Evolutionary conservation across 495 filamentous ascomycete species (phyloP), one percentile per base, ranked within the genome.

Genomic region (Aspergillus homomorphus): DNA sequence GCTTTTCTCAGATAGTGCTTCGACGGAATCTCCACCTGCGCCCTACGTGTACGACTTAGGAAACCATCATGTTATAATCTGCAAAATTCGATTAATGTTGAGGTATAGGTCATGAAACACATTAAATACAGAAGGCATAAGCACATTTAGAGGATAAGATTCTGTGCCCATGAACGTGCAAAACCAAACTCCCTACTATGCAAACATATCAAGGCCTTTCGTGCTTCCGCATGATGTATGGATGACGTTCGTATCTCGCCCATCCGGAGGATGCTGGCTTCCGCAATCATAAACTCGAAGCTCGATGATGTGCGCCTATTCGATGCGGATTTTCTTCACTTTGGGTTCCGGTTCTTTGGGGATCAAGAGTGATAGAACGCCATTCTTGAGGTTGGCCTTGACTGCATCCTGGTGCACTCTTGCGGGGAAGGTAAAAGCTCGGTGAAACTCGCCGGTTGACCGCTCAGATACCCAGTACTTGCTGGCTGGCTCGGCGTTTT

Each of bases 401-500:
- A 96, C 91, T 15, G 59, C 69, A 46, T 96, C 88, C 62, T 90
- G 85, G 69, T 96, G 85, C 33, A 96, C 82, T 12, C 82, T 80
- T 8, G 69, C 70, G 0, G 90, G 84, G 80, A 98, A 96, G 54
- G 67, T 82, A 79, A 97, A 96, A 23, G 77, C 78, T 54, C 92
- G 84, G 38, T 83, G 78, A 80, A 96, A 98, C 53, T 88, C 79
- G 62, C 92, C 93, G 53, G 90, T 75, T 8, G 77, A 84, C 62
- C 92, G 88, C 80, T 98, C 93, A 23, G 80, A 80, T 45, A 88
- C 80, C 90, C 89, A 94, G 77, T 87, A 96, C 72, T 83, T 86
- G 66, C 75, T 73, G 45, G 71, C 54, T 4, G 77, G 71, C 64
- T 73, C 61, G 53, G 73, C 51, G 59, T 69, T 62, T 61, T 71